Conservation (phyloP, 2,329 filamentous ascomycete genomes). For the Alternaria hordeiaustralica region DNA sequence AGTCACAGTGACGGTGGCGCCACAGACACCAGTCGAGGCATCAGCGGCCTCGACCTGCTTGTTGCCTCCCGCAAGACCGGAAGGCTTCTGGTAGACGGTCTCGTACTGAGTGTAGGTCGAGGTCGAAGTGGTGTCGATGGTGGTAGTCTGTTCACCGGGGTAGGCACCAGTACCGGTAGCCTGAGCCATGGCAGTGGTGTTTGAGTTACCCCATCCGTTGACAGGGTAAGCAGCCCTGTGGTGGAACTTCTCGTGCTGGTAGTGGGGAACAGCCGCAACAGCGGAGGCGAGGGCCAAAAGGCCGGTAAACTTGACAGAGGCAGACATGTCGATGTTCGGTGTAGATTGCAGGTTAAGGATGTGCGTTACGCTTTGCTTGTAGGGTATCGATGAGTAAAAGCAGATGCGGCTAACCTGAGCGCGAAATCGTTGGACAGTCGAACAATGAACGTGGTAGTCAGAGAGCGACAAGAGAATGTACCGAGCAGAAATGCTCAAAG, state of each 20-base stretch:
- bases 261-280: constrained; percentile 49
- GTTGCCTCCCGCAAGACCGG: constrained; percentile 16
- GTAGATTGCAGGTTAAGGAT: neutral
- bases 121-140: constrained; percentile 31
- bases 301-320: constrained; percentile 47
- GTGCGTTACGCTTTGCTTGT: constrained; percentile 9
- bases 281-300: constrained; percentile 53
- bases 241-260: constrained; percentile 38
- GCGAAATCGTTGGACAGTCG: constrained; percentile 12
- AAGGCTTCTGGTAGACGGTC: constrained; percentile 27
- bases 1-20: constrained; percentile 47
- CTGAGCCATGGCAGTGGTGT: constrained; percentile 29
- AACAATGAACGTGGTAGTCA: constrained; percentile 13
- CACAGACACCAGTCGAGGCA: constrained; percentile 31
- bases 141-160: constrained; percentile 31
- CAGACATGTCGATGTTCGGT: constrained; percentile 41
- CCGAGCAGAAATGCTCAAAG: constrained; percentile 15
- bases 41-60: constrained; percentile 25
- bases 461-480: constrained; percentile 16
- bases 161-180: constrained; percentile 30
- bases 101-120: constrained; percentile 38
- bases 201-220: constrained; percentile 39
- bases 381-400: constrained; percentile 10
- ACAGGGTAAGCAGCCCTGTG: constrained; percentile 38
- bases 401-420: constrained; percentile 17